Evolutionary conservation across 2,329 filamentous ascomycete genomes (phyloP), one percentile per base, ranked within the genome.

Genomic region (Cladophialophora chaetospira): DNA sequence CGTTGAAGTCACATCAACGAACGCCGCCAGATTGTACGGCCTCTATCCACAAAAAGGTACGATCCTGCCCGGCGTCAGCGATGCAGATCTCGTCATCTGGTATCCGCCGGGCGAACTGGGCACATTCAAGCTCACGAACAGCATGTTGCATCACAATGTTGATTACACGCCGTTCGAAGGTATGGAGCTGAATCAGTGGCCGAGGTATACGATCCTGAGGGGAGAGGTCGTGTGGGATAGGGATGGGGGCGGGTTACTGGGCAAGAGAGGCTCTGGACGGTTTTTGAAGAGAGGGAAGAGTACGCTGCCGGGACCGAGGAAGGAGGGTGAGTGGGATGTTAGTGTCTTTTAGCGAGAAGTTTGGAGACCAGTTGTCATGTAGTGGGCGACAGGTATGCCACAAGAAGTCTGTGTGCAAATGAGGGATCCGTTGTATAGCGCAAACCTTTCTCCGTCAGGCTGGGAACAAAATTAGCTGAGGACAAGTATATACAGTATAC

Each of bases 131-230:
- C 57, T 82, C 54, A 79, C 70, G 36, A 84, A 85, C 63, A 71
- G 72, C 5, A 78, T 79, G 70, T 67, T 86, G 60, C 83, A 87
- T 68, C 83, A 86, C 66, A 76, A 82, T 58, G 78, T 84, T 2
- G 83, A 87, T 64, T 85, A 86, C 64, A 85, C 83, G 6, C 83
- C 83, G 0, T 86, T 81, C 63, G 83, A 86, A 66, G 82, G 83
- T 0, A 75, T 73, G 46, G 71, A 65, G n/a, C 65, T 87, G 36
- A 75, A 73, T 25, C 82, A 86, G 55, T 86, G 84, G 83, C 83
- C 83, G 9, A 73, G 83, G 17, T 85, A 81, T 65, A 86, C 82
- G 0, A 73, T 87, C 5, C 61, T 87, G 38, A 70, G 84, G 53
- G 84, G 84, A 0, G 70, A 79, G 58, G 75, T 86, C 0, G 79